A percentile compares a stretch with the other conserved stretches of the same genome.
phyloP scores from a whole-genome alignment of 805 yeast species.

The Ogataea siamensis region DNA sequence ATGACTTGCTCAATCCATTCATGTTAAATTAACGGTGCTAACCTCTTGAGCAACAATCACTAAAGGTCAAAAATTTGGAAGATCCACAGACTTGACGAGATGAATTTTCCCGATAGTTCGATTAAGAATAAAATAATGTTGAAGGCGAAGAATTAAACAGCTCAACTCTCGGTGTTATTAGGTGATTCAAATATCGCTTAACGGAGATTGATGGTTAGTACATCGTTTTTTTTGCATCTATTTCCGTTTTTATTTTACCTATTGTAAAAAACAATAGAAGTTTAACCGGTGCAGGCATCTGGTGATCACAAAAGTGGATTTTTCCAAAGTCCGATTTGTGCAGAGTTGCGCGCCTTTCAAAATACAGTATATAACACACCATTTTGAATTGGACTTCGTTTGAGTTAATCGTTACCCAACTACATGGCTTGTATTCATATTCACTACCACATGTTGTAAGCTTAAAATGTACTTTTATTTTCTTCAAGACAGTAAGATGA shows the following conservation, averaged over 20 bases:
- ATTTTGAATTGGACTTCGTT: neutral
- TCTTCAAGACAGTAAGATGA: too few relatives aligned
- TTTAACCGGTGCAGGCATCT: constrained; percentile 1
- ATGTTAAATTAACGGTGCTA: neutral
- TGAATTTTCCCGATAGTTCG: neutral
- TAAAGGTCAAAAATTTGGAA: neutral
- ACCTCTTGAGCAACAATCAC: too few relatives aligned
- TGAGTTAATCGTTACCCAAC: too few relatives aligned
- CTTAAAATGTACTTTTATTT: too few relatives aligned
- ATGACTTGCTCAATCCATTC: neutral
- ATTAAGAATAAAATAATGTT: neutral
- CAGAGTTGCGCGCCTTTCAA: neutral
- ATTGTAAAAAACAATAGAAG: constrained; percentile 9
- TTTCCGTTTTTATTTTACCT: constrained; percentile 7
- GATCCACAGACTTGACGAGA: neutral
- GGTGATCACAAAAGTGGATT: neutral
- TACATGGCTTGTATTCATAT: too few relatives aligned
- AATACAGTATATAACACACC: neutral
- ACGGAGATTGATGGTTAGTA: constrained; percentile 8
- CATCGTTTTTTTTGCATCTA: constrained; percentile 3
- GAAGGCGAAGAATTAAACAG: constrained; percentile 1
- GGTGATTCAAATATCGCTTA: constrained; percentile 9
- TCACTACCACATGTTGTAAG: too few relatives aligned
- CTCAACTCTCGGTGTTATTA: neutral
- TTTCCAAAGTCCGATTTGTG: constrained; percentile 8